Evolutionary conservation across 192 early-diverging fungal genomes (phyloP), one percentile per base, ranked within the genome.

Genomic region (Chytriomyces hyalinus): DNA sequence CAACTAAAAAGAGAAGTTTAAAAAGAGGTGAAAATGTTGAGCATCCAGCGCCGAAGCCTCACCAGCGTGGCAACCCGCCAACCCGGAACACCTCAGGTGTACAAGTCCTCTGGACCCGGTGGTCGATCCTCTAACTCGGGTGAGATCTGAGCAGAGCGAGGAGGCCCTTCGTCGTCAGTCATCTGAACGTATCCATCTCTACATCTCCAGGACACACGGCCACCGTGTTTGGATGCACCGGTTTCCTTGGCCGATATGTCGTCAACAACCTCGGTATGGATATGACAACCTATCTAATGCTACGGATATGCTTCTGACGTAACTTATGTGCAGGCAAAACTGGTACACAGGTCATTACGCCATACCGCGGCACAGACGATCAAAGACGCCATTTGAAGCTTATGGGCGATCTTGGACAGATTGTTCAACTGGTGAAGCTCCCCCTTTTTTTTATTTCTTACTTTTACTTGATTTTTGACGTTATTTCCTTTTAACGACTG

Each of bases 221-320:
- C 43, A 99, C 97, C 13, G 96, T 97, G 22, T 96, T 97, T 83
- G 97, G 97, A 15, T 93, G 91, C 84, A 97, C 94, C 63, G 97
- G 97, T 43, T 97, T 99, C 84, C 86, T 97, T 13, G 97, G 96
- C 61, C 92, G 96, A 64, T 97, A 97, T 79, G 80, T 99, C 50
- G 93, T 98, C 49, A 93, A 92, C 79, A 94, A 93, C 78, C 89
- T 99, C 50, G 95, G 94, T 90, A 88, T 46, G 81, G 59, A 8
- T 6, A 47, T 28, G 62, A 53, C 26, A 11, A 4, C 15, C 49
- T 73, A 28, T 36, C 66, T 63, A 43, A 61, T 57, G 57, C 15
- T 20, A 3, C 57, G 57, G 13, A n/a, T 15, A n/a, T 20, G 13
- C 15, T 15, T 5, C 15, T n/a, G 20, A 20, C 20, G 57, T n/a